A percentile compares a stretch with the other conserved stretches of the same genome.
These are phyloP conservation scores for Acacia melanoxylon DNA, from an alignment of 306 rosid genomes.

Conservation along the genomic window DNA sequence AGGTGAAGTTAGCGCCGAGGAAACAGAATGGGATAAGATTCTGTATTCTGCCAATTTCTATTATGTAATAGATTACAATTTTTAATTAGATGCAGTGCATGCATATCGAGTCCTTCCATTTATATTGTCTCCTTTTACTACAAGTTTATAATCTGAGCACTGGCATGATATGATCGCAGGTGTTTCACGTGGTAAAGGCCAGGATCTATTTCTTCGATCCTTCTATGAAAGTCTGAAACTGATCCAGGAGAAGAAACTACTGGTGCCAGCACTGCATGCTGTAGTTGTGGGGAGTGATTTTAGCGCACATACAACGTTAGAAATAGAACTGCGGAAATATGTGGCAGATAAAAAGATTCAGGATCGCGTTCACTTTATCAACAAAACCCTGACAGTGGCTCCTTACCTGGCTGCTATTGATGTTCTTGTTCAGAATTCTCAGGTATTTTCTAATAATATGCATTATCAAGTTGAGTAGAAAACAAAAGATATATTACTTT, in stretches of 20 bases:
- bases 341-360: constrained; percentile 66
- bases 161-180: constrained; percentile 49
- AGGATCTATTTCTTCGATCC: constrained; percentile 90
- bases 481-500: constrained; percentile 2
- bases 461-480: constrained; percentile 16
- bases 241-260: constrained; percentile 70
- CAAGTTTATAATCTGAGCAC: constrained; percentile 26
- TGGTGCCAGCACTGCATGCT: constrained; percentile 85
- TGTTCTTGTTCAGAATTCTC: constrained; percentile 98
- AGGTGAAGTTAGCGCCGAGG: not conserved
- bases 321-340: constrained; percentile 73
- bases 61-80: not conserved
- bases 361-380: constrained; percentile 89
- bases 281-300: constrained; percentile 90
- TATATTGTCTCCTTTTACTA: constrained; percentile 26
- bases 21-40: constrained; percentile 18
- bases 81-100: not conserved
- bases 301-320: constrained; percentile 77
- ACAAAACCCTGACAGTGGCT: constrained; percentile 89
- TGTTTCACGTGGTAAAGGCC: constrained; percentile 96
- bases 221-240: constrained; percentile 69
- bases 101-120: constrained; percentile 13
- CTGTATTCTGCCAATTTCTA: not conserved
- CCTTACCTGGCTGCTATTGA: constrained; percentile 89
- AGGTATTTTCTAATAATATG: constrained; percentile 54